Conservation (phyloP, 2,329 filamentous ascomycete genomes). For the Zymoseptoria tritici region DNA sequence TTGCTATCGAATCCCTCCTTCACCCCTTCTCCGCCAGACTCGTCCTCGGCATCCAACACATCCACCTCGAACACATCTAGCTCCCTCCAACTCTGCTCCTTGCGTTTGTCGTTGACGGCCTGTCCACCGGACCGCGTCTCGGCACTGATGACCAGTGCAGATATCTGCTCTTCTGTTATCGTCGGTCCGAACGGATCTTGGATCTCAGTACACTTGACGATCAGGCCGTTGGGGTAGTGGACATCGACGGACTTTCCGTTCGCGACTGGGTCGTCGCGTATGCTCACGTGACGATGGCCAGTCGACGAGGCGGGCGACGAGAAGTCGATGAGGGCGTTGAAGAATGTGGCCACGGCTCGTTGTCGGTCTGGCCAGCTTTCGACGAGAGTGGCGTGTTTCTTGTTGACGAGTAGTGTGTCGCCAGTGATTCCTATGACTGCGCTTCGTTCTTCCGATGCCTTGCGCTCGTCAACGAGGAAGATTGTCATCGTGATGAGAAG, state of each 20-base stretch:
- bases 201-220: slow-evolving; percentile 74
- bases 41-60: slow-evolving; percentile 62
- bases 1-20: slow-evolving; percentile 66
- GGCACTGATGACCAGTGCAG: slow-evolving; percentile 74
- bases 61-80: slow-evolving; percentile 84
- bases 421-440: slow-evolving; percentile 84
- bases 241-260: slow-evolving; percentile 51
- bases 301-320: slow-evolving; percentile 33
- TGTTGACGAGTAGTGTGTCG: slow-evolving; percentile 77
- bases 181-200: slow-evolving; percentile 87
- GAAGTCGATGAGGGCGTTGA: slow-evolving; percentile 56
- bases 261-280: slow-evolving; percentile 36
- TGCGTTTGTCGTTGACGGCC: slow-evolving; percentile 77
- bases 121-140: slow-evolving; percentile 80
- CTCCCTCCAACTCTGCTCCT: slow-evolving; percentile 64
- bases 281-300: slow-evolving; percentile 29
- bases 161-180: slow-evolving; percentile 69
- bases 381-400: slow-evolving; percentile 75
- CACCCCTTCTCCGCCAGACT: slow-evolving; percentile 30
- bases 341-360: slow-evolving; percentile 60
- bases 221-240: slow-evolving; percentile 54
- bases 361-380: slow-evolving; percentile 74
- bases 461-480: slow-evolving; percentile 53
- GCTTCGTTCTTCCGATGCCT: slow-evolving; percentile 35
- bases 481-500: slow-evolving; percentile 84